phyloP scores from a whole-genome alignment of 257 asterid species.

The Capsicum rhomboideum region DNA sequence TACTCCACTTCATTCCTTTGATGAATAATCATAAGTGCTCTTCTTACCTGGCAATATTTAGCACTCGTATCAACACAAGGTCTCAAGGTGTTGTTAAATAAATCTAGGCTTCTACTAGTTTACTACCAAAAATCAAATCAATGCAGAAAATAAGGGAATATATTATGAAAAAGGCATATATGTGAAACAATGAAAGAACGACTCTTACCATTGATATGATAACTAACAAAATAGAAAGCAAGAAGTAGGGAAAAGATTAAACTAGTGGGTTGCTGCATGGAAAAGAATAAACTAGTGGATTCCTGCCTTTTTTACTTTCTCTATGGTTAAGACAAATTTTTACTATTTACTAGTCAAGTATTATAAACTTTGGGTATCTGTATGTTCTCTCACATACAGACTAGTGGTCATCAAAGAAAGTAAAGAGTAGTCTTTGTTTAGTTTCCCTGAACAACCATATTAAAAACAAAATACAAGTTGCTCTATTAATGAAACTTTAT shows the following conservation, averaged over 20 bases:
- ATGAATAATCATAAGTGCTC: slow-evolving; percentile 89
- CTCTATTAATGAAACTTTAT: no score
- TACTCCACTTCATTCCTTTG: slow-evolving; percentile 96
- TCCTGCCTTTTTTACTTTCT: not conserved
- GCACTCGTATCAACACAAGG: not conserved
- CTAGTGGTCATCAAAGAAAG: no score
- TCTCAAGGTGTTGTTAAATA: not conserved
- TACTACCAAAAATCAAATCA: not conserved
- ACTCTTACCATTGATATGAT: slow-evolving; percentile 33
- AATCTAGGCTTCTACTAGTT: not conserved
- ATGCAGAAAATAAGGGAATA: not conserved
- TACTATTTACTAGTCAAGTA: not conserved
- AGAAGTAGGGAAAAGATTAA: not conserved
- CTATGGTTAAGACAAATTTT: not conserved
- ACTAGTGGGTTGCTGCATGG: not conserved
- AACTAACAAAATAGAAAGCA: not conserved
- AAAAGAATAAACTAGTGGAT: no score
- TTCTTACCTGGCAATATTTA: slow-evolving; percentile 55
- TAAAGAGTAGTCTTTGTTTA: no score
- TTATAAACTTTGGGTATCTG: no score
- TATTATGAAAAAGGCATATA: not conserved
- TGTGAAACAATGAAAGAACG: not conserved
- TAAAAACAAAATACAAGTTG: no score
- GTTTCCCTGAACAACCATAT: no score
- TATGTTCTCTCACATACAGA: no score